Conservation (phyloP, 2,329 filamentous ascomycete genomes). For the Xylaria sp. region DNA sequence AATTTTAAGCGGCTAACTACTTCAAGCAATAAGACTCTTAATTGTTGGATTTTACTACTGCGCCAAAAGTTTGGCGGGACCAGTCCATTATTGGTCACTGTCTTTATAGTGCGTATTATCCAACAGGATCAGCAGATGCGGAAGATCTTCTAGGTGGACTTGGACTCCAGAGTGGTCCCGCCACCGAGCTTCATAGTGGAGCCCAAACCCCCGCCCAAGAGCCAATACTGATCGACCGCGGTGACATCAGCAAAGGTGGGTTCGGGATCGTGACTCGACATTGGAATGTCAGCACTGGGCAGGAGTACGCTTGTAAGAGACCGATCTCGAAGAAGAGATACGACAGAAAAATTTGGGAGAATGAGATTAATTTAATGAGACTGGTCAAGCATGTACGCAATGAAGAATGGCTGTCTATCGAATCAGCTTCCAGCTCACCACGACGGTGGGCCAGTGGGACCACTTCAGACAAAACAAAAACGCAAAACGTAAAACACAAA, state of each 20-base stretch:
- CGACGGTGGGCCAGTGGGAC: no score
- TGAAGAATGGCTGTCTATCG: not conserved
- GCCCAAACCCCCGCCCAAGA: not conserved
- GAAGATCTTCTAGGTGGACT: not conserved
- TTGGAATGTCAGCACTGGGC: conserved; percentile 21
- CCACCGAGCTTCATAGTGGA: not conserved
- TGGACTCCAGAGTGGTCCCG: not conserved
- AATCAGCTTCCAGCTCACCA: no score
- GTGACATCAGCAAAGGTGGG: not conserved
- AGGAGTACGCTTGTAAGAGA: conserved; percentile 9
- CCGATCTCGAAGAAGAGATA: not conserved
- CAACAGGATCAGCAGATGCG: not conserved
- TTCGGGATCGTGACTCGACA: not conserved
- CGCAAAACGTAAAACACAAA: no score
- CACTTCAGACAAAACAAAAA: no score
- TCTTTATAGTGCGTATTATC: no score
- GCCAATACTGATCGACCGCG: not conserved
- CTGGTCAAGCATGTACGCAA: not conserved
- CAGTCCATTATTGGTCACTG: no score
- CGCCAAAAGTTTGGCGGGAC: no score
- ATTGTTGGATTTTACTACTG: no score
- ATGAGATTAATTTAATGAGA: conserved; percentile 4
- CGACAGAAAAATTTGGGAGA: not conserved
- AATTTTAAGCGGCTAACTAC: no score
- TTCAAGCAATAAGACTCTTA: no score